These are phyloP conservation scores for Ormosia semicastrata DNA, from an alignment of 306 rosid genomes.

Conservation along the genomic window DNA sequence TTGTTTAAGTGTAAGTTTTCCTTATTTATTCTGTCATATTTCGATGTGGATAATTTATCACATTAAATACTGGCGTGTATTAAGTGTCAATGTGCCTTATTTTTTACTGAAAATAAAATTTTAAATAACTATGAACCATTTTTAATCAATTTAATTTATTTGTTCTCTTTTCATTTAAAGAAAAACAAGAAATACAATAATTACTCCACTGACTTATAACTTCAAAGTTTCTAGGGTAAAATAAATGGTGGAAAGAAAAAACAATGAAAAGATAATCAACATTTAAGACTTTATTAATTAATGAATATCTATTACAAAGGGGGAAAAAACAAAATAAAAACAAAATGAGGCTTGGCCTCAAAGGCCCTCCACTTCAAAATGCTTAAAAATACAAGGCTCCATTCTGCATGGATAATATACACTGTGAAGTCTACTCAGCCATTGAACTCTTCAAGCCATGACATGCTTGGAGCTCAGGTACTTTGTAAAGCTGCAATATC, in stretches of 20 bases:
- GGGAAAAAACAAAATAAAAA: neutral
- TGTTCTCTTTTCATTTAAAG: too few species aligned
- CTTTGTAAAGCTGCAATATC: constrained; percentile 42
- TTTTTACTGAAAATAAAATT: too few species aligned
- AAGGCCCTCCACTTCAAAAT: constrained; percentile 23
- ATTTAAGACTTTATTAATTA: constrained; percentile 26
- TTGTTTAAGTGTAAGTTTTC: too few species aligned
- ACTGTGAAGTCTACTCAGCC: constrained; percentile 20
- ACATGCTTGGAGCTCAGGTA: neutral
- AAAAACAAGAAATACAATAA: too few species aligned
- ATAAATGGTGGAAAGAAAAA: neutral
- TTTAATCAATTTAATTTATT: too few species aligned
- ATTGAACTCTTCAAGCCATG: constrained; percentile 18
- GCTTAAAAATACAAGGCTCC: constrained; percentile 33
- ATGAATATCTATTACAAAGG: constrained; percentile 27
- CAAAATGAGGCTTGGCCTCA: neutral
- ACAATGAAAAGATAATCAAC: neutral
- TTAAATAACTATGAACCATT: too few species aligned
- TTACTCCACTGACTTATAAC: too few species aligned
- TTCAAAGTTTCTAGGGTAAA: too few species aligned
- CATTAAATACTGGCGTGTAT: too few species aligned
- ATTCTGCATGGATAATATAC: constrained; percentile 39
- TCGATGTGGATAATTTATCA: too few species aligned
- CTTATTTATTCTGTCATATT: too few species aligned
- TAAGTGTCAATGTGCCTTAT: too few species aligned